Evolutionary conservation across 768 basidiomycete species (phyloP).

Genomic region (Rhizopogon roseolus): DNA sequence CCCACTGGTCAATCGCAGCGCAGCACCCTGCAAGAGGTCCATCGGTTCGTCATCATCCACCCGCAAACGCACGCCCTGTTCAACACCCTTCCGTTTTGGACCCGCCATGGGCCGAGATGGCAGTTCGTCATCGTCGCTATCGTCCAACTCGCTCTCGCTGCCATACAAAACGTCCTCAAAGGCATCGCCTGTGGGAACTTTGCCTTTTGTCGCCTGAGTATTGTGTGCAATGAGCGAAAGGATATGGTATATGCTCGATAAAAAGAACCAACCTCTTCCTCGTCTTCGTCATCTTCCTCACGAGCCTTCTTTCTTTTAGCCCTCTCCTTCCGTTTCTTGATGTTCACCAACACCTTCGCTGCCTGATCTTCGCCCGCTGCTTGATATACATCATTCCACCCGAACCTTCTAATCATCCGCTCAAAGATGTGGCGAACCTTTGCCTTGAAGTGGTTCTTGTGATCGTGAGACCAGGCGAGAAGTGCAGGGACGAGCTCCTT

Average conservation of each 20-base stretch:
- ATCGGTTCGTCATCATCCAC: constrained; percentile 91
- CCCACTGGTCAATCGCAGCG: constrained; percentile 67
- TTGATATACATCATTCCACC: constrained; percentile 77
- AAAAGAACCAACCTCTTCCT: constrained; percentile 38
- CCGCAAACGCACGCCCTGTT: constrained; percentile 61
- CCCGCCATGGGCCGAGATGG: constrained; percentile 22
- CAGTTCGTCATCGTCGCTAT: constrained; percentile 57
- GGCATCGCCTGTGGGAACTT: constrained; percentile 70
- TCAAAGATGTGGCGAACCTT: constrained; percentile 98
- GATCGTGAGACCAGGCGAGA: constrained; percentile 91
- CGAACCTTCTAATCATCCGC: constrained; percentile 87
- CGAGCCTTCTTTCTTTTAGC: constrained; percentile 84
- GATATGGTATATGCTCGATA: not conserved
- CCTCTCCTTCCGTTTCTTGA: constrained; percentile 92
- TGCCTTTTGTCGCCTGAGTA: constrained; percentile 37
- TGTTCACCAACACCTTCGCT: constrained; percentile 85
- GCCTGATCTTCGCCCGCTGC: constrained; percentile 75
- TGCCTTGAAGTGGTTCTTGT: constrained; percentile 97
- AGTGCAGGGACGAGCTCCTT: constrained; percentile 77
- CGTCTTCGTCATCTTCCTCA: constrained; percentile 53
- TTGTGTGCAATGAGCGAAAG: not conserved
- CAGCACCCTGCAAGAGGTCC: constrained; percentile 85
- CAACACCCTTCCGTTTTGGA: constrained; percentile 31
- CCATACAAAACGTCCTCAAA: constrained; percentile 98
- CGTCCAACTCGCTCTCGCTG: constrained; percentile 86